Base-by-base conservation (phyloP, 2,329 filamentous ascomycete species). In the Fusarium pseudograminearum region DNA sequence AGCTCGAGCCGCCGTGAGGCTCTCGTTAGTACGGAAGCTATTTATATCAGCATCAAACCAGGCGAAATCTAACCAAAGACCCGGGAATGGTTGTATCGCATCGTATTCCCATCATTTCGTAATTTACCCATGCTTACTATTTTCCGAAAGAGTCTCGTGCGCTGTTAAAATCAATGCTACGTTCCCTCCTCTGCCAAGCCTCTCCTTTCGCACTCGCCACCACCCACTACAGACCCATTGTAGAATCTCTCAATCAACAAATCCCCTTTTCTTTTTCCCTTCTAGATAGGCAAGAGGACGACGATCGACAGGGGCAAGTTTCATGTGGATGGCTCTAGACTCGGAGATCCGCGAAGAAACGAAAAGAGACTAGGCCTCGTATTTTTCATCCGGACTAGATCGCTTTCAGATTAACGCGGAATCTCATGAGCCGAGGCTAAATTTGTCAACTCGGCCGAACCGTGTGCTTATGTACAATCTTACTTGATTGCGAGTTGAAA, bases 231-330 rank as follows among this genome's bases (percentile, higher is more conserved):
- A 18, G n/a, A 34, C 28, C 28, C 26, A 47, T 30, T 46, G 10
- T 8, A 45, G 20, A 65, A 65, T 26, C 24, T 65, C 14, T 41
- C 58, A 41, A 28, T 28, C 60, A 15, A 10, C 14, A 16, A 31
- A 14, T 26, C 26, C 30, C 33, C 40, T 34, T 26, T 53, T 61
- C n/a, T 47, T 20, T 40, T 28, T 24, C 22, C 7, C 26, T 15
- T 51, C 47, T 22, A 20, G 55, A 61, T 30, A 5, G 52, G 7
- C 36, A 62, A 26, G 36, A 65, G 41, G 65, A 40, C 36, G 12
- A 9, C 31, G 61, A 65, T 65, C 61, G 62, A 40, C 62, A 65
- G 62, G 62, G 62, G 62, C 2, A 7, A 6, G 62, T 65, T 65
- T 65, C 62, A 65, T 65, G 62, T 65, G 61, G 26, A 41, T 22